Evolutionary conservation across 768 basidiomycete species (phyloP).

Genomic region (Psilocybe tampanensis): DNA sequence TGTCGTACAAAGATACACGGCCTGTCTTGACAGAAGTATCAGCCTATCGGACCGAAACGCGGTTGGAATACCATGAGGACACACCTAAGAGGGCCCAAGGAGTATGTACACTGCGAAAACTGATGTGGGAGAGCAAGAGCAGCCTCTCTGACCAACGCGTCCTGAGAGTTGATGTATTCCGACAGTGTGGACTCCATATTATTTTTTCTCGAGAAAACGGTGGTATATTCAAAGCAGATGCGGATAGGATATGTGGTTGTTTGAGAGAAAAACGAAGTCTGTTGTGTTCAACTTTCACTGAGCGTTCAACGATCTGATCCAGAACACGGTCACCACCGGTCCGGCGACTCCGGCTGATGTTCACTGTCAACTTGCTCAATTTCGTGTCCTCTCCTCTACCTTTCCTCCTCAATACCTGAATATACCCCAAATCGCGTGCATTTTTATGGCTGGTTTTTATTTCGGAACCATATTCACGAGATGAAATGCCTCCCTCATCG

Average conservation of each 20-base stretch:
- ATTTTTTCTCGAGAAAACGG: neutral
- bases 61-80: conserved; percentile 1
- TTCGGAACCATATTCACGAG: neutral
- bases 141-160: conserved; percentile 51
- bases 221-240: neutral
- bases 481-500: neutral
- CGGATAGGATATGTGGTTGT: neutral
- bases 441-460: neutral
- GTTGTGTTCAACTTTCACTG: too few relatives aligned
- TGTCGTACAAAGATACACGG: conserved; percentile 80
- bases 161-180: conserved; percentile 50
- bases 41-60: conserved; percentile 12
- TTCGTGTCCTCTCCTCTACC: neutral
- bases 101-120: conserved; percentile 68
- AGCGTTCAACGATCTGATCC: neutral
- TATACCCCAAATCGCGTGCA: neutral
- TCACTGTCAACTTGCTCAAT: neutral
- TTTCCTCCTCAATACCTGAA: neutral
- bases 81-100: conserved; percentile 56
- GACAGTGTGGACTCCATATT: conserved; percentile 43
- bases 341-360: neutral
- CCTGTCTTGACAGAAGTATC: conserved; percentile 50
- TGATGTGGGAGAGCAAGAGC: conserved; percentile 62
- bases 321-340: neutral
- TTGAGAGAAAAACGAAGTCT: neutral